Evolutionary conservation across 352 stramenopile species (phyloP).

Genomic region (Pythium insidiosum): DNA sequence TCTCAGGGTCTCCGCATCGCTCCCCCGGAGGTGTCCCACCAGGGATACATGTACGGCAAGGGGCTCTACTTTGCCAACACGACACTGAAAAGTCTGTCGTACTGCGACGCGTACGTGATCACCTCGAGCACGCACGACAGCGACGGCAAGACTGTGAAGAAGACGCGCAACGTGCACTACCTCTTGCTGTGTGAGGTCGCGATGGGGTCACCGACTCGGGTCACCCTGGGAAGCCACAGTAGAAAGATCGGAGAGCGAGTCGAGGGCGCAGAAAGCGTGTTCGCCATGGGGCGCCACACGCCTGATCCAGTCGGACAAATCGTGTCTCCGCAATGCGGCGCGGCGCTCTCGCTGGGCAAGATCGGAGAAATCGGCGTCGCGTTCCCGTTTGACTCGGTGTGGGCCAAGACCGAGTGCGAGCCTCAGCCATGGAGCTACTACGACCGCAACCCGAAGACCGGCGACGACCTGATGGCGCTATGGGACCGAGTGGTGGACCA

Average conservation of each 20-base stretch:
- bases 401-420: conserved; percentile 38
- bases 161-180: conserved; percentile 48
- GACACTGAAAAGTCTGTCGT: conserved; percentile 65
- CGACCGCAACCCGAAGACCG: conserved; percentile 24
- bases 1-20: conserved; percentile 81
- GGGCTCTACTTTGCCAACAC: conserved; percentile 84
- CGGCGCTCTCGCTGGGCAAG: conserved; percentile 35
- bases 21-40: conserved; percentile 71
- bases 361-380: conserved; percentile 35
- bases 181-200: conserved; percentile 70
- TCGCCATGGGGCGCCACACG: conserved; percentile 33
- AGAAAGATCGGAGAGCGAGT: conserved; percentile 26
- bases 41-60: conserved; percentile 81
- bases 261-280: conserved; percentile 53
- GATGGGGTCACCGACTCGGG: conserved; percentile 30
- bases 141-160: conserved; percentile 28
- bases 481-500: conserved; percentile 34
- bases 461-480: conserved; percentile 23
- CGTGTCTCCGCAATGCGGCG: conserved; percentile 47
- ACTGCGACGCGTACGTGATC: conserved; percentile 56
- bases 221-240: conserved; percentile 18
- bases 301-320: conserved; percentile 38
- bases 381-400: conserved; percentile 31
- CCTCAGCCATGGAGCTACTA: conserved; percentile 27
- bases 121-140: conserved; percentile 17